Evolutionary conservation across 495 filamentous ascomycete genomes (phyloP), one percentile per base, ranked within the genome.

Genomic region (Aspergillus conjunctus): DNA sequence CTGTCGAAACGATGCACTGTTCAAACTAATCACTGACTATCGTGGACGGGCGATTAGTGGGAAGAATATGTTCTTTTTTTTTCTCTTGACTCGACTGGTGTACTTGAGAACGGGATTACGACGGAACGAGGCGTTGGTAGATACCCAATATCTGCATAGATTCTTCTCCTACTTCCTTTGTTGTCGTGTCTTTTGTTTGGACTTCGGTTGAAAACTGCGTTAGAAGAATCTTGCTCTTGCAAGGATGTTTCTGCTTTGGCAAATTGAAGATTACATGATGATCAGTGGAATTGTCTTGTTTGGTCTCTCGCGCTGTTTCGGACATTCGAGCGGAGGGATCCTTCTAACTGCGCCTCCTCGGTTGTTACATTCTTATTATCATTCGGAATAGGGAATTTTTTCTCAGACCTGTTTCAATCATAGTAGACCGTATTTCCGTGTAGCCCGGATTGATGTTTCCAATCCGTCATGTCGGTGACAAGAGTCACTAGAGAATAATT

Each of bases 61-160:
- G 66, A 60, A 34, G 49, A 64, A 67, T 66, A 64, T 67, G 61
- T 67, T 60, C 55, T 50, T 56, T 51, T 58, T 70, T 53, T 59
- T 48, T 56, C 33, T 60, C 26, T 55, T 57, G 62, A 61, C 59
- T 70, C 67, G 69, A 70, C 70, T 63, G 68, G 59, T 73, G 68
- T 70, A 61, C 63, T 26, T 69, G 56, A 66, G 68, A 69, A 70
- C 66, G 66, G 76, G 71, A 77, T 77, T 66, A 77, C 73, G 75
- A 77, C 62, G 74, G 74, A 76, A 77, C 73, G 75, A 73, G 75
- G 77, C 75, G 75, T 79, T 78, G 74, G 70, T 76, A 79, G 76
- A 80, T 80, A 80, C 77, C 77, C 77, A 72, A 62, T 72, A 71
- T 69, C 69, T 71, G 68, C 71, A 74, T 74, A 72, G 70, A 75